Evolutionary conservation across 306 rosid genomes (phyloP), one percentile per base, ranked within the genome.

Genomic region (Ceratonia siliqua): DNA sequence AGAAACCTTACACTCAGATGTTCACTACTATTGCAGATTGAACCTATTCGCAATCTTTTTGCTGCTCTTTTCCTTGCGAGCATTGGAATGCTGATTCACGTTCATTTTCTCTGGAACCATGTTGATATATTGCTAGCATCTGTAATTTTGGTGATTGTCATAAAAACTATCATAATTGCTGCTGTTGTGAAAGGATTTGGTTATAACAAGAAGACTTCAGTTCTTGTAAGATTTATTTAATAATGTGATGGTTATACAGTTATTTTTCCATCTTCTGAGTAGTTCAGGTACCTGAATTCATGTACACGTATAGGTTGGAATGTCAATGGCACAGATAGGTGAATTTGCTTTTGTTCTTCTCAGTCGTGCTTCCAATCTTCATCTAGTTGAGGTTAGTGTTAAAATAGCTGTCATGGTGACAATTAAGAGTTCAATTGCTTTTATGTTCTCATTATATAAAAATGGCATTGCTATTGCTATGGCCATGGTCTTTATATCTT

Each of bases 321-420:
- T 90, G 91, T 90, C 99, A 25, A 82, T 95, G 55, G 97, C 98
- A 45, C 99, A 95, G 76, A 95, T 92, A 4, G 99, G 99, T 63
- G 99, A 95, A 80, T 95, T 95, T 84, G 87, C 99, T 56, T 95
- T 95, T 80, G 99, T 95, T 72, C 96, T 95, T 87, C 90, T 95
- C 52, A 95, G 99, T 21, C 99, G 99, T 70, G 99, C 98, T 66
- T 95, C 99, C 24, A 95, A 90, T 88, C 91, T 95, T 85, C 98
- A 95, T 85, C 88, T 95, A 71, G 97, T 95, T 62, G 97, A 95
- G 98, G 99, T 92, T 49, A 80, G 87, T 83, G 62, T 68, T 35
- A 43, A 38, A 62, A 71, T 55, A 62, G 30, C 12, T 72, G 17
- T 48, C 41, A 57, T 6, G 54, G 22, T 71, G 76, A 62, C 25